These are phyloP conservation scores for Cenchrus fungigraminus DNA, from an alignment of 176 grass and related monocot genomes.

Conservation along the genomic window DNA sequence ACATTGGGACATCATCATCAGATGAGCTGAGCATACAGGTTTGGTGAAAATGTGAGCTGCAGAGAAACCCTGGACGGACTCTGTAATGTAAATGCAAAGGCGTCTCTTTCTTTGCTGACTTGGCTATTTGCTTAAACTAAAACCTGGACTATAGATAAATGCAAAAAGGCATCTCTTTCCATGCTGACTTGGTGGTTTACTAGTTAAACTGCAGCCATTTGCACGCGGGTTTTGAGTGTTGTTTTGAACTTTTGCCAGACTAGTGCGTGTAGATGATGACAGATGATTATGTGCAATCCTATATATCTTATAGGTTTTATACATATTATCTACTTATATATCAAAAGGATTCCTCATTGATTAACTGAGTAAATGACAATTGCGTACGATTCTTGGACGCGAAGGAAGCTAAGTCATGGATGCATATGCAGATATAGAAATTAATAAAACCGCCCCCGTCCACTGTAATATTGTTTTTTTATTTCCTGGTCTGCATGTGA, in stretches of 20 bases:
- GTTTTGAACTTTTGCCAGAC: background rate
- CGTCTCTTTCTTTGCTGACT: background rate
- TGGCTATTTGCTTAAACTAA: too few relatives aligned
- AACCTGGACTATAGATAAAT: background rate
- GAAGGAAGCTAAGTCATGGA: slow-evolving; percentile 31
- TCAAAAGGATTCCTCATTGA: background rate
- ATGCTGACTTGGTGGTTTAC: background rate
- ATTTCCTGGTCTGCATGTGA: background rate
- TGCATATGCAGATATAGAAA: background rate
- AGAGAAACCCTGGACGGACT: background rate
- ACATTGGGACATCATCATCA: background rate
- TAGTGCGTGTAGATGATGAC: background rate
- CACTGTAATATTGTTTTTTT: background rate
- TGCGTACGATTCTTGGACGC: slow-evolving; percentile 1
- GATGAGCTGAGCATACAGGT: background rate
- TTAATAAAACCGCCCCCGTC: background rate
- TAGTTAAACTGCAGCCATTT: background rate
- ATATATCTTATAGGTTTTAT: background rate
- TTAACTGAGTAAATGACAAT: background rate
- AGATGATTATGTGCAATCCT: background rate
- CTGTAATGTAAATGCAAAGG: background rate
- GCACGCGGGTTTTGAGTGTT: background rate
- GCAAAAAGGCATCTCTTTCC: background rate
- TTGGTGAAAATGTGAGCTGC: background rate
- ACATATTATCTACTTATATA: background rate